phyloP scores from a whole-genome alignment of 345 rosid genomes.

The Eucalyptus camaldulensis region DNA sequence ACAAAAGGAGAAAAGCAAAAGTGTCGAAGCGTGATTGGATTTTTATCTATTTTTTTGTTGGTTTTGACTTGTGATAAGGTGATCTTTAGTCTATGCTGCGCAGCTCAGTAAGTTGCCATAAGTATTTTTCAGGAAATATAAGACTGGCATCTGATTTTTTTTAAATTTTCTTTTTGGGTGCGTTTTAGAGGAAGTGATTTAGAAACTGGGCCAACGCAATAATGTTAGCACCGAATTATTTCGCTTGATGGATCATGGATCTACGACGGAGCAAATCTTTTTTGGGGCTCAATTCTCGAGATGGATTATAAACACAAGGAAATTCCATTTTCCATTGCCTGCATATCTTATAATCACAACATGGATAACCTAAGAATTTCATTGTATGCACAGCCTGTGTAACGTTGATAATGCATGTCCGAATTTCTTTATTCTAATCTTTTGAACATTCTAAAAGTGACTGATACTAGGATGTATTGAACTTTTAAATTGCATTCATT shows the following conservation, averaged over 20 bases:
- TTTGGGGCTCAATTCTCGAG: not conserved
- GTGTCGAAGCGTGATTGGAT: not conserved
- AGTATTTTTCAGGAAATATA: not conserved
- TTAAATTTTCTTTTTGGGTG: not conserved
- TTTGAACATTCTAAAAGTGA: not conserved
- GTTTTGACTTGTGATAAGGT: not conserved
- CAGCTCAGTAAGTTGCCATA: not conserved
- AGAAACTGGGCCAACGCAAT: not conserved
- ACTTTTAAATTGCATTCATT: not conserved
- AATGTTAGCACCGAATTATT: not conserved
- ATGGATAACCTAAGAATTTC: not conserved
- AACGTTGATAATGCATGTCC: not conserved
- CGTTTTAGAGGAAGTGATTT: not conserved
- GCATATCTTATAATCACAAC: not conserved
- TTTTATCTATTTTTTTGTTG: not conserved
- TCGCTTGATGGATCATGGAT: not conserved
- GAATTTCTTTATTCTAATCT: not conserved
- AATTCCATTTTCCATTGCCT: not conserved
- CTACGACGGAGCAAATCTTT: not conserved
- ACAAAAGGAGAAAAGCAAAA: not conserved
- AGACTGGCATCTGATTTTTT: not conserved
- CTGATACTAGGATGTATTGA: not conserved
- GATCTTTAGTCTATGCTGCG: not conserved
- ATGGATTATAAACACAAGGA: not conserved
- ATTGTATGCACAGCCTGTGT: not conserved